Percentiles rank a stretch among this genome's conserved stretches.
Conservation (phyloP, 192 early-diverging fungal genomes). For the Entophlyctis luteolus region DNA sequence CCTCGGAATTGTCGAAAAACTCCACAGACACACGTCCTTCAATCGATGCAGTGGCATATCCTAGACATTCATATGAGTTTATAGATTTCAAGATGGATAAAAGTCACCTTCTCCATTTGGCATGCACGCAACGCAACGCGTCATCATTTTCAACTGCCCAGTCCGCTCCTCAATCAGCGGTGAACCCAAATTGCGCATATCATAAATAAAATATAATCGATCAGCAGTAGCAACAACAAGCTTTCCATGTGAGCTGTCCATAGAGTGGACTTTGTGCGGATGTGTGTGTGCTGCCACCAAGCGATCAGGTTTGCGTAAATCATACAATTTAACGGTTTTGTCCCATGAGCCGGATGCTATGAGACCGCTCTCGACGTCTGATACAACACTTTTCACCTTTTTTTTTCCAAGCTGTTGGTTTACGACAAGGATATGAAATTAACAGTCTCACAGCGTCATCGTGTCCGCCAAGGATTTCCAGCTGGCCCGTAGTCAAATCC, state of each 20-base stretch:
- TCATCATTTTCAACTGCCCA: slow-evolving; percentile 81
- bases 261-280: slow-evolving; percentile 77
- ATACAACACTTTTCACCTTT: slow-evolving; percentile 42
- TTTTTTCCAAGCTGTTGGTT: not conserved
- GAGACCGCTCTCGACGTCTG: not conserved
- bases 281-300: slow-evolving; percentile 47
- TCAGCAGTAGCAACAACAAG: slow-evolving; percentile 78
- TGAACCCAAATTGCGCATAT: slow-evolving; percentile 75
- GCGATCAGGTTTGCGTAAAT: slow-evolving; percentile 52
- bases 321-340: slow-evolving; percentile 74
- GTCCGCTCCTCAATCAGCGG: slow-evolving; percentile 70
- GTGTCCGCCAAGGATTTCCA: slow-evolving; percentile 69
- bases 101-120: slow-evolving; percentile 75
- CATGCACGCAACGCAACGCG: slow-evolving; percentile 76
- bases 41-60: slow-evolving; percentile 86
- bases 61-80: slow-evolving; percentile 37
- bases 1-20: slow-evolving; percentile 70
- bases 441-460: slow-evolving; percentile 73
- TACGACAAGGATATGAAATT: slow-evolving; percentile 1
- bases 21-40: slow-evolving; percentile 90
- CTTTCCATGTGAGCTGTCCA: slow-evolving; percentile 71
- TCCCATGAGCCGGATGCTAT: slow-evolving; percentile 93
- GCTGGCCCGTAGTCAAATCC: slow-evolving; percentile 57
- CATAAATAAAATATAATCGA: slow-evolving; percentile 74
- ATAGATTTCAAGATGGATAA: too few species aligned